phyloP scores from a whole-genome alignment of 495 filamentous ascomycete species.

The Xylaria telfairii region DNA sequence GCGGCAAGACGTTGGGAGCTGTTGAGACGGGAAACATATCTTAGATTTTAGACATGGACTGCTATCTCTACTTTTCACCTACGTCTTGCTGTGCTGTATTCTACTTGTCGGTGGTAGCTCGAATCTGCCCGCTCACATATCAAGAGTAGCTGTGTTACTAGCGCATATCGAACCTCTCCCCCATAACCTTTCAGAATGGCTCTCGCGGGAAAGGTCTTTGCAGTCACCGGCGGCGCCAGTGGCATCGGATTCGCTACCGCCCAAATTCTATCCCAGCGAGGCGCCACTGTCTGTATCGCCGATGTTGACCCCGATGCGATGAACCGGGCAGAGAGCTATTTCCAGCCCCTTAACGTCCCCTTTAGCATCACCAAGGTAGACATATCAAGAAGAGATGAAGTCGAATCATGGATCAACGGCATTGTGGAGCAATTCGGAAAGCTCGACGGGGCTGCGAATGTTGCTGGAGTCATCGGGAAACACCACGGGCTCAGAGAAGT shows the following conservation, averaged over 20 bases:
- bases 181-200: slow-evolving; percentile 26
- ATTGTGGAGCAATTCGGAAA: slow-evolving; percentile 42
- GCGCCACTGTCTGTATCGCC: slow-evolving; percentile 59
- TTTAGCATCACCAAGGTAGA: slow-evolving; percentile 41
- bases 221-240: slow-evolving; percentile 59
- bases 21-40: slow-evolving; percentile 16
- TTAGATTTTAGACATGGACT: background rate
- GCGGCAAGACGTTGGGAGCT: slow-evolving; percentile 2
- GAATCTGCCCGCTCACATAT: background rate
- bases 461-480: slow-evolving; percentile 56
- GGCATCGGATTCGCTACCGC: slow-evolving; percentile 66
- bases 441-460: slow-evolving; percentile 65
- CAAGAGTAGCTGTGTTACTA: background rate
- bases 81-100: slow-evolving; percentile 1
- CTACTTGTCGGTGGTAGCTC: slow-evolving; percentile 5
- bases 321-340: slow-evolving; percentile 36
- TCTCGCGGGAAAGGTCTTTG: slow-evolving; percentile 55
- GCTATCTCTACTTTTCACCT: slow-evolving; percentile 4
- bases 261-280: slow-evolving; percentile 52
- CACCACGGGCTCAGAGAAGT: slow-evolving; percentile 40
- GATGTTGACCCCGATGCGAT: slow-evolving; percentile 54
- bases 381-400: slow-evolving; percentile 40
- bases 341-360: slow-evolving; percentile 33
- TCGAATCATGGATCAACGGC: slow-evolving; percentile 44
- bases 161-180: background rate